A percentile compares a stretch with the other conserved stretches of the same genome.
Conservation (phyloP, 1,284 basidiomycete species). For the Ganoderma sp. region DNA sequence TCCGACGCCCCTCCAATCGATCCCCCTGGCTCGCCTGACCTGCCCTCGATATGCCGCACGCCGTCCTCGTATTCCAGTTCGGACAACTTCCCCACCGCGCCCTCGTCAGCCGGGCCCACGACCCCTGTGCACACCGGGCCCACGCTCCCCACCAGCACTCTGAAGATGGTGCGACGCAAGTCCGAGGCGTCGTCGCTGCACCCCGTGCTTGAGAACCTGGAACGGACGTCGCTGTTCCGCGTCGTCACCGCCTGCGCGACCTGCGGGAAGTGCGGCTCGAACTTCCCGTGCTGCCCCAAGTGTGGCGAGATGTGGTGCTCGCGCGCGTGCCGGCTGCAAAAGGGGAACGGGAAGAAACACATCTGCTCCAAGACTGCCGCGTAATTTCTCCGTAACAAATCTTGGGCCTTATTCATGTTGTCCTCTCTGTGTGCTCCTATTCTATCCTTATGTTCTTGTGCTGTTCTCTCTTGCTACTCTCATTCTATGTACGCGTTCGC, state of each 20-base stretch:
- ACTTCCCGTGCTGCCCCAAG: constrained; percentile 69
- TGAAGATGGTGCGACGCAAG: constrained; percentile 6
- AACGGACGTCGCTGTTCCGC: constrained; percentile 61
- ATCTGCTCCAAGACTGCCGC: constrained; percentile 29
- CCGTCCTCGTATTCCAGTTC: constrained; percentile 39
- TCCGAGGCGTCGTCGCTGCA: constrained; percentile 42
- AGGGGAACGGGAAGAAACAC: constrained; percentile 54
- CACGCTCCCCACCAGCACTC: constrained; percentile 19
- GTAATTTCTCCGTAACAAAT: background rate
- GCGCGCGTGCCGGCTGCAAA: constrained; percentile 62
- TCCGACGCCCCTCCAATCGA: constrained; percentile 15
- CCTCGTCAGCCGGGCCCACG: constrained; percentile 35
- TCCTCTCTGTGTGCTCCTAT: background rate
- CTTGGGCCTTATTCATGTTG: background rate
- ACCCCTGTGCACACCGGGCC: constrained; percentile 32
- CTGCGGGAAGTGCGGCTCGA: constrained; percentile 60
- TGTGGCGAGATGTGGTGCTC: constrained; percentile 76
- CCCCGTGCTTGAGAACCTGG: constrained; percentile 60
- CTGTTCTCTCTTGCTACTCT: background rate
- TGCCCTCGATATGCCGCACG: constrained; percentile 43
- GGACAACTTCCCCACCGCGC: constrained; percentile 41
- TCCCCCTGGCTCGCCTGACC: constrained; percentile 31
- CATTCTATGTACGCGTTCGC: background rate
- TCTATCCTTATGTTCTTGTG: background rate
- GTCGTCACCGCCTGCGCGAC: constrained; percentile 55